Base-by-base conservation (phyloP, 495 filamentous ascomycete genomes). In the Aspergillus panamensis region DNA sequence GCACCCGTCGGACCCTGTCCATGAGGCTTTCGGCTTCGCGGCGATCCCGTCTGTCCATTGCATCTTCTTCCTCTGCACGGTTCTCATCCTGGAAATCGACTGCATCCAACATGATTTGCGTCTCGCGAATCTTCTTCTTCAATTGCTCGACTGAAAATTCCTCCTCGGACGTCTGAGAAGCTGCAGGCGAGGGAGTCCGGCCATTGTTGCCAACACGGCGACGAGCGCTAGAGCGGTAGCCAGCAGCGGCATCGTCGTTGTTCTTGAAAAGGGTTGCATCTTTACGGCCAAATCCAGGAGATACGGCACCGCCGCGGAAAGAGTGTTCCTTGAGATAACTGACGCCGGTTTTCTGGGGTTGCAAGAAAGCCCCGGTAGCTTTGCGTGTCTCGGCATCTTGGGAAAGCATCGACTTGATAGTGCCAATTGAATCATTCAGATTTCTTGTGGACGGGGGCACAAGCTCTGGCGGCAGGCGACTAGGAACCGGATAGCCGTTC, bases 231-330 rank as follows among this genome's bases (percentile, higher is more conserved):
- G 94, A 97, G 55, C 85, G 88, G 60, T 99, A 99, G 3, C 92
- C 92, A 51, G 92, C 81, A 57, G 80, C 73, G 48, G 87, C 85
- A 57, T 96, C 92, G 60, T 96, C 92, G 60, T 97, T 94, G 66
- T 97, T 96, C 68, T 93, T 93, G 73, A 92, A 99, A 44, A 97
- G 85, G 1, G 95, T 99, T 14, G 89, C 95, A 73, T 99, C 95
- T 69, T 97, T 97, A 39, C 92, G 87, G 33, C 73, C 73, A 48
- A 58, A 54, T 6, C 67, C 70, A 37, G 74, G 59, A 1, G 73
- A 66, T 29, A 72, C 76, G 21, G 72, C 76, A 29, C 74, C 76
- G 40, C 80, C 80, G 50, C 86, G 84, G 81, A 99, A 97, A 3
- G 95, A 97, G 65, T 95, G 95, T 31, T 84, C 91, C 70, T 99